Base-by-base conservation (phyloP, 2,329 filamentous ascomycete genomes). In the Aspergillus sp. region DNA sequence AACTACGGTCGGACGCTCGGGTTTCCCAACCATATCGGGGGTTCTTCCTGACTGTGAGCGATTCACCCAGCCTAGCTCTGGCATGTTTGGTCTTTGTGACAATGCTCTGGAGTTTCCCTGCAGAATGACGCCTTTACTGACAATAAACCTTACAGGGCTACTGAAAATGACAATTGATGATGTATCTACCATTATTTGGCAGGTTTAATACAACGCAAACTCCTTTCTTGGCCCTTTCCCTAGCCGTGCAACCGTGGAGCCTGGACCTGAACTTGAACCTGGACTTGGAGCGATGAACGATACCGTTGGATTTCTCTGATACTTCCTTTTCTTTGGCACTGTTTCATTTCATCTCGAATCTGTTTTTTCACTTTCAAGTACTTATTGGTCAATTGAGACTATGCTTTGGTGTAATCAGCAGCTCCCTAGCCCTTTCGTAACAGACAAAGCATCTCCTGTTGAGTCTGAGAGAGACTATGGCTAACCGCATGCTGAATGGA, bases 351-450 rank as follows among this genome's bases (percentile, higher is more conserved):
- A 51, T 42, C 33, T 57, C 49, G 51, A 48, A 56, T 53, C 46
- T 59, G 41, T 61, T 41, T 61, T 20, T 54, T 47, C 52, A 54
- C 46, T 61, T 58, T 60, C 61, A 61, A 68, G 68, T 70, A 70
- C 63, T 65, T 72, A 70, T 61, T 61, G 64, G 63, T 64, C 63
- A 70, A 70, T 66, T 61, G 66, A 68, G 62, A 65, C 63, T 57
- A 57, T 57, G 52, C 60, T 61, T 61, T 63, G 50, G 59, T 61
- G 62, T 66, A 68, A 67, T 61, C 62, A 60, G 56, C 59, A 62
- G 55, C 59, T 60, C 57, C 56, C 51, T 61, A 62, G 56, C 59
- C 59, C 41, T 61, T 61, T 59, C 61, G 62, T 63, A 60, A 63
- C 56, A 56, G 59, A 52, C 48, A 60, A 52, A 50, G 56, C 51